A percentile compares a stretch with the other conserved stretches of the same genome.
These are phyloP conservation scores for Grigorovia transvaalensis DNA, from an alignment of 805 yeast species.

Conservation along the genomic window DNA sequence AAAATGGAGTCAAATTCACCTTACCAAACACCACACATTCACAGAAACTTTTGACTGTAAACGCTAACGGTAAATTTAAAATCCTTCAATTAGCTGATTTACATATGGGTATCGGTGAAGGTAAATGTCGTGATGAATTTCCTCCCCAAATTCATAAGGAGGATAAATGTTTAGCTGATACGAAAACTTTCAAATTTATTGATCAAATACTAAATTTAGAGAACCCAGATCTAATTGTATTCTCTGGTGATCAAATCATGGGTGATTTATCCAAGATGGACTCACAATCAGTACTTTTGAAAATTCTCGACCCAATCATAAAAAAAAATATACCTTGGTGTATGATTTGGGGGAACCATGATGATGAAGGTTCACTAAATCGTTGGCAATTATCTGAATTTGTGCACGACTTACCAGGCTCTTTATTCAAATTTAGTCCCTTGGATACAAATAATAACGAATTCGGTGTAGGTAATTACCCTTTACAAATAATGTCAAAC, in stretches of 20 bases:
- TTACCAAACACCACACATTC: background rate
- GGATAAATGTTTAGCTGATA: conserved; percentile 64
- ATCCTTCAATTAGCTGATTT: conserved; percentile 85
- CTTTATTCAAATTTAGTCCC: conserved; percentile 54
- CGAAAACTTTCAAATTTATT: conserved; percentile 53
- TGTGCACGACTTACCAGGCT: conserved; percentile 53
- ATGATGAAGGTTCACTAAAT: conserved; percentile 67
- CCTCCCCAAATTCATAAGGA: conserved; percentile 34
- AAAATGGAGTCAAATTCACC: too few relatives aligned
- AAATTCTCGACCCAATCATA: conserved; percentile 63
- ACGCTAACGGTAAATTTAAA: conserved; percentile 46
- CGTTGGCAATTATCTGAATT: conserved; percentile 53
- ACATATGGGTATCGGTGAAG: conserved; percentile 79
- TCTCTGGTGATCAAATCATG: conserved; percentile 87
- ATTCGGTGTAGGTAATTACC: conserved; percentile 79
- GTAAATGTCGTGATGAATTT: conserved; percentile 64
- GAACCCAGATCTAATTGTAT: conserved; percentile 71
- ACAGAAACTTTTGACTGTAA: background rate
- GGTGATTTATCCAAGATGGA: conserved; percentile 68
- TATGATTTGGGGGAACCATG: conserved; percentile 85
- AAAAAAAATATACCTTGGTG: conserved; percentile 70
- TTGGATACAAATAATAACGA: conserved; percentile 34
- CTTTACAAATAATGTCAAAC: conserved; percentile 35
- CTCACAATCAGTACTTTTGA: conserved; percentile 69
- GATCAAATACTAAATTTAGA: conserved; percentile 59